Evolutionary conservation across 257 asterid species (phyloP).

Genomic region (Oldenlandia corymbosa): DNA sequence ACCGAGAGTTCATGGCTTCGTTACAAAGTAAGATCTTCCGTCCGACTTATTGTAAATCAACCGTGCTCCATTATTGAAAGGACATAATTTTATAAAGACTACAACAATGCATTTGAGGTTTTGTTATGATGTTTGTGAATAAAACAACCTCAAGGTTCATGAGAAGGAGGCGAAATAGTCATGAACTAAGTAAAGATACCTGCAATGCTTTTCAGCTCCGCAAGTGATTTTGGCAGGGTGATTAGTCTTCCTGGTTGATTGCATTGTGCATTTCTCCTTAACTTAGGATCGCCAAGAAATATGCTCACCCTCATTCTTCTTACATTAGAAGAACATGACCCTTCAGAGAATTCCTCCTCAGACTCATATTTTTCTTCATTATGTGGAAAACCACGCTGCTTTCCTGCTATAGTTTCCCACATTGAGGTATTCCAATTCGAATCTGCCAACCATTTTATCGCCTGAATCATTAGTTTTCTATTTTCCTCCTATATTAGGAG

Average conservation of each 20-base stretch:
- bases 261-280: conserved; percentile 36
- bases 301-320: conserved; percentile 62
- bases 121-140: too few species aligned
- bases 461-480: not conserved
- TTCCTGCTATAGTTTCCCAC: conserved; percentile 70
- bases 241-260: conserved; percentile 60
- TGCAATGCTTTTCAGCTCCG: conserved; percentile 59
- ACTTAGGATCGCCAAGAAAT: conserved; percentile 59
- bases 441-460: conserved; percentile 29
- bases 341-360: conserved; percentile 10
- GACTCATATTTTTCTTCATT: conserved; percentile 21
- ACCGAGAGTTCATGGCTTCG: too few species aligned
- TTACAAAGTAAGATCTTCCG: too few species aligned
- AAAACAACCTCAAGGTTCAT: too few species aligned
- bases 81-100: too few species aligned
- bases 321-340: not conserved
- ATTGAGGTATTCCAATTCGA: conserved; percentile 61
- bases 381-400: conserved; percentile 32
- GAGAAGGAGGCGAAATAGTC: too few species aligned
- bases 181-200: too few species aligned
- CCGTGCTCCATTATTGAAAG: too few species aligned
- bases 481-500: too few species aligned
- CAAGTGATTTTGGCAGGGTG: conserved; percentile 46
- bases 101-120: too few species aligned
- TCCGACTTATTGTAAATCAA: too few species aligned